Evolutionary conservation across 441 rosid species (phyloP).

Genomic region (Populus tomentosa): DNA sequence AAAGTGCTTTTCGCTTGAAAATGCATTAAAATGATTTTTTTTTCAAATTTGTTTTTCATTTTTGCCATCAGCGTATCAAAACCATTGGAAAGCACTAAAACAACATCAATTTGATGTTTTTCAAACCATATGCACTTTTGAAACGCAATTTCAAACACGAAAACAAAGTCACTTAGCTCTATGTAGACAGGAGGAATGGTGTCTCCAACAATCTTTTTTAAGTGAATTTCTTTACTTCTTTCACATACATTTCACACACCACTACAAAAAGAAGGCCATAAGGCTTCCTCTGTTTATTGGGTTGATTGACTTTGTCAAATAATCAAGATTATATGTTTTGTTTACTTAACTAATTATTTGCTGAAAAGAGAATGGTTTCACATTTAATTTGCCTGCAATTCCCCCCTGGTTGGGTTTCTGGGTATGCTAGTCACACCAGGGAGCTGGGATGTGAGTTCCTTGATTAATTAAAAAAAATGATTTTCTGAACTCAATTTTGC

Average conservation of each 20-base stretch:
- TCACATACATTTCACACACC: neutral
- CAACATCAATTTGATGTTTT: no score
- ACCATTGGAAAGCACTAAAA: no score
- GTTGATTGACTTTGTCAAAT: neutral
- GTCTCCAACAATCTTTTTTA: neutral
- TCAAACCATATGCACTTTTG: no score
- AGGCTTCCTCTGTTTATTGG: neutral
- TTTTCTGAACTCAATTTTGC: neutral
- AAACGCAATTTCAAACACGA: no score
- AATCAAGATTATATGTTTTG: neutral
- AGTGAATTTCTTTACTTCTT: neutral
- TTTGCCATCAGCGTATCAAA: no score
- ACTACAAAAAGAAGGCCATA: neutral
- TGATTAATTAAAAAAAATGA: neutral
- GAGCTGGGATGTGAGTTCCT: neutral
- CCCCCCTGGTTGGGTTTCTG: neutral
- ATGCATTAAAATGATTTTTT: no score
- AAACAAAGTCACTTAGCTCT: neutral
- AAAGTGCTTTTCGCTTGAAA: no score
- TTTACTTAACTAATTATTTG: neutral
- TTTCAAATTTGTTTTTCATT: no score
- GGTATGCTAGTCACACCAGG: neutral
- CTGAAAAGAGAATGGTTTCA: neutral
- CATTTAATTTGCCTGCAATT: neutral
- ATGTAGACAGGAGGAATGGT: neutral